phyloP scores from a whole-genome alignment of 345 rosid genomes.

The Pistacia integerrima region DNA sequence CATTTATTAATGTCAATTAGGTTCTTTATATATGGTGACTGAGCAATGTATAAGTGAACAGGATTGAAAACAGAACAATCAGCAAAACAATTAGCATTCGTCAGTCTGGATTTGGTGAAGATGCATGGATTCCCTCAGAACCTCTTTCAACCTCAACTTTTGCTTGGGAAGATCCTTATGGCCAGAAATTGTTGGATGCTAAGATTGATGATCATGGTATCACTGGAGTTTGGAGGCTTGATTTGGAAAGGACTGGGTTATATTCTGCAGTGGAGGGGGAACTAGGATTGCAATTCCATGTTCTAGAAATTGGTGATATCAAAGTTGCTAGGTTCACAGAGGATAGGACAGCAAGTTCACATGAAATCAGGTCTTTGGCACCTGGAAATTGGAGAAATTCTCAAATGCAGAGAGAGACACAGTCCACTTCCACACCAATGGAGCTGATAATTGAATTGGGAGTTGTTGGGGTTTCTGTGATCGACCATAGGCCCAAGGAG shows the following conservation, averaged over 20 bases:
- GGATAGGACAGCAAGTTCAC: constrained; percentile 35
- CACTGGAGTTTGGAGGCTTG: constrained; percentile 51
- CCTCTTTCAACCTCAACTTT: constrained; percentile 75
- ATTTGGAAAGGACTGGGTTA: constrained; percentile 61
- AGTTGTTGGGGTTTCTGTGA: constrained; percentile 81
- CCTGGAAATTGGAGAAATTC: constrained; percentile 51
- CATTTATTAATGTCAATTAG: neutral
- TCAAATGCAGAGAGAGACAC: constrained; percentile 38
- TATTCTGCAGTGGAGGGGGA: constrained; percentile 47
- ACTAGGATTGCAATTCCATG: constrained; percentile 59
- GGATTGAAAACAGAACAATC: constrained; percentile 87
- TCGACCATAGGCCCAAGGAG: constrained; percentile 90
- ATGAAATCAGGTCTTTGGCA: constrained; percentile 38
- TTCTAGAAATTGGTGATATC: constrained; percentile 64
- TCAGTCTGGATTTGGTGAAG: constrained; percentile 87
- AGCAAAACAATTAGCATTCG: constrained; percentile 64
- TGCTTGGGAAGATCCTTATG: constrained; percentile 97
- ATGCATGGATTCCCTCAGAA: constrained; percentile 67
- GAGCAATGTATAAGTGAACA: constrained; percentile 31
- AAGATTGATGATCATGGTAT: constrained; percentile 48
- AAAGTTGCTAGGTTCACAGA: constrained; percentile 72
- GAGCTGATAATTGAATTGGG: constrained; percentile 92
- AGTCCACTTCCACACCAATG: constrained; percentile 45
- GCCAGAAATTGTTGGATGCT: constrained; percentile 75
- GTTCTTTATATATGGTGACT: constrained; percentile 3